Base-by-base conservation (phyloP, 2,329 filamentous ascomycete species). In the Venturia effusa region DNA sequence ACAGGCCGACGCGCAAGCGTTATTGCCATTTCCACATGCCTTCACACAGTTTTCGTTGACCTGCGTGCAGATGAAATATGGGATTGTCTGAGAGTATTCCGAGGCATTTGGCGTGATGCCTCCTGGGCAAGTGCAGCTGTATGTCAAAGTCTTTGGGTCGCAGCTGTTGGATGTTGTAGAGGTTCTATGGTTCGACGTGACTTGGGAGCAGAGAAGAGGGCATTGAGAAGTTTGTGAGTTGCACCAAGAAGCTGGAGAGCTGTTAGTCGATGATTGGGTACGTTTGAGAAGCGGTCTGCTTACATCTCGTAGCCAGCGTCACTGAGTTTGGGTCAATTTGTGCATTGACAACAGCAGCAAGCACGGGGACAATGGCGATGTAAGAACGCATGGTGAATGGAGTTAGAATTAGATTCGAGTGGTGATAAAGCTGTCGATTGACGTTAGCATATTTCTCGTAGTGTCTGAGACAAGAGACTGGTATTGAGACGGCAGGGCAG, bases 31-130 rank as follows among this genome's bases (percentile, higher is more conserved):
- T 40, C 75, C 77, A 75, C 88, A 92, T 65, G 66, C 74, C 1
- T 68, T 71, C 15, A 88, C 85, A 73, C 88, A 91, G 75, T 90
- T 83, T 73, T 78, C 84, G 69, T 84, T 87, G 81, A 83, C 90
- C 75, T 88, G 81, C 59, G 81, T 81, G 82, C 89, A 94, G 69
- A 86, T 81, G 77, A 86, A 90, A 81, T 85, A 93, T 40, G 90
- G 89, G 32, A 94, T 79, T 1, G 89, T 92, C 69, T 90, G 81
- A 24, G 86, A 87, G 81, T 88, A 94, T 75, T 92, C 82, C 70
- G 87, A 84, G 60, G 90, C 76, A 76, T 92, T 92, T 68, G 89
- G 89, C 62, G 82, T 76, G 66, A 81, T 73, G 72, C 84, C 83
- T 72, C 88, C 81, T 67, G 81, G 80, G 78, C 89, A 94, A 69